Conservation (phyloP, 805 yeast species). For the Zygotorulaspora florentina region DNA sequence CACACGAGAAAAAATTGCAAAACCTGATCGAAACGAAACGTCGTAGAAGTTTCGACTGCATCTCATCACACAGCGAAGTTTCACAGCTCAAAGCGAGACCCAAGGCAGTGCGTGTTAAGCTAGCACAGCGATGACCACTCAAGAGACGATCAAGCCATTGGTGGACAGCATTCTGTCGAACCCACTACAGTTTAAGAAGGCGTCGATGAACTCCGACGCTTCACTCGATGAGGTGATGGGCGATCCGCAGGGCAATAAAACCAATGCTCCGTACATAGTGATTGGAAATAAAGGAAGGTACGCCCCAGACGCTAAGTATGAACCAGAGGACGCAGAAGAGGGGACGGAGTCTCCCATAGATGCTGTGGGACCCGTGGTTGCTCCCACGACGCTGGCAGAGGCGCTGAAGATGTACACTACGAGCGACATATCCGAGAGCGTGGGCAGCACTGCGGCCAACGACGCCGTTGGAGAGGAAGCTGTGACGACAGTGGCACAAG, state of each 20-base stretch:
- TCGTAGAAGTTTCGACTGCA: neutral
- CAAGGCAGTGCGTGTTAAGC: neutral
- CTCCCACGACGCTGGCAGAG: slow-evolving; percentile 49
- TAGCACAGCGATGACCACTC: slow-evolving; percentile 23
- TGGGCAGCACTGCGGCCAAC: neutral
- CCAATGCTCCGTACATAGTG: slow-evolving; percentile 49
- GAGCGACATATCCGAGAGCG: neutral
- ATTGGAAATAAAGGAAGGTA: slow-evolving; percentile 22
- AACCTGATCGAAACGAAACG: neutral
- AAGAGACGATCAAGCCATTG: slow-evolving; percentile 42
- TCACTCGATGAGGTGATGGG: slow-evolving; percentile 38
- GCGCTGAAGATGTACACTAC: slow-evolving; percentile 38
- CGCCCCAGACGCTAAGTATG: slow-evolving; percentile 9
- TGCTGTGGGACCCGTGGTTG: slow-evolving; percentile 55
- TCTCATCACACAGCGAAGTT: neutral
- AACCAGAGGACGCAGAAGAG: slow-evolving; percentile 30
- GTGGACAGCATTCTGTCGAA: slow-evolving; percentile 58
- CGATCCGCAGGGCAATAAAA: slow-evolving; percentile 45
- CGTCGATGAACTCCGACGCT: slow-evolving; percentile 7
- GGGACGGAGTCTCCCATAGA: slow-evolving; percentile 6
- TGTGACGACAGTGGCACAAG: too few relatives aligned
- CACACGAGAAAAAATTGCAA: neutral
- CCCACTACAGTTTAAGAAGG: slow-evolving; percentile 57
- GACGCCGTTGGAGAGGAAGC: too few relatives aligned
- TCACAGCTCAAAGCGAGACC: neutral